Base-by-base conservation (phyloP, 495 filamentous ascomycete species). In the Tuber brumale region DNA sequence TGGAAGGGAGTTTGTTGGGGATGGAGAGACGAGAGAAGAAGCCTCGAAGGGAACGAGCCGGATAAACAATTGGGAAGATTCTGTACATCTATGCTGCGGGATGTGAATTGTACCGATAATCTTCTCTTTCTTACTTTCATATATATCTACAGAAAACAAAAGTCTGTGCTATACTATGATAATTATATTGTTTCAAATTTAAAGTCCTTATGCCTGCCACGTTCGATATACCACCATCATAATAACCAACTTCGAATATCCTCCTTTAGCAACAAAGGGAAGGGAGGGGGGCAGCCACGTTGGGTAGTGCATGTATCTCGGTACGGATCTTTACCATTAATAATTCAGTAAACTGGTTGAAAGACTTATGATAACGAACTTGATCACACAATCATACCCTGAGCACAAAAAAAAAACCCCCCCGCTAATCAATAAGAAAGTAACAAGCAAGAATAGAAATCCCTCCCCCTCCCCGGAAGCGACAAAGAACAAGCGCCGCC, bases 1-100 rank as follows among this genome's bases (percentile, higher is more conserved):
- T 94, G 72, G 89, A 91, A 80, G 92, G 91, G 8, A 92, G 90
- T 35, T 88, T 93, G 85, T 84, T 93, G 31, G 51, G 51, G n/a
- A 4, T 61, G 3, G 51, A 61, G 51, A 61, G n/a, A 61, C 51
- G 51, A 31, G 3, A 4, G 51, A 61, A 31, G 51, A 61, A 61
- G 51, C 51, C 9, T 61, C 51, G 51, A 12, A 61, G n/a, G 51
- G 51, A 61, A 31, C 12, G 51, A 31, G 51, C n/a, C 51, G n/a
- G 12, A 31, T 61, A 31, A 27, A 31, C n/a, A 12, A 6, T 10
- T 31, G 3, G 1, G 51, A 27, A n/a, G 10, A 5, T 16, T 61
- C 14, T 61, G 51, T 61, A 31, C 31, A 61, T 61, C 51, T 61
- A 16, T 4, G n/a, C 51, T 61, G 12, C 12, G 51, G 9, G 51